These are phyloP conservation scores for Hypoxylon crocopeplum DNA, from an alignment of 495 filamentous ascomycete species.

Conservation along the genomic window DNA sequence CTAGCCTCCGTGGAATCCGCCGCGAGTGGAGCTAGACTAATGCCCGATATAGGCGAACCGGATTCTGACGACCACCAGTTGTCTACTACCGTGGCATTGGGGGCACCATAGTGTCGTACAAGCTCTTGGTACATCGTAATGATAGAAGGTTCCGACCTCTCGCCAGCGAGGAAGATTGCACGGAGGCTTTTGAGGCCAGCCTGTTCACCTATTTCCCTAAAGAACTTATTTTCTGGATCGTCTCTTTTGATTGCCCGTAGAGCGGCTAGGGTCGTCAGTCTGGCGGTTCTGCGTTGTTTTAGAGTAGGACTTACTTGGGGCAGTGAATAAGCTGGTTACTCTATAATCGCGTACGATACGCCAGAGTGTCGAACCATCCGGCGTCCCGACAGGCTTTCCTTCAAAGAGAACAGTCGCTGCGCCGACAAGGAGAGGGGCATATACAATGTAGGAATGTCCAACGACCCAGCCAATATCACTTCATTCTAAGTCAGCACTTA, in stretches of 20 bases:
- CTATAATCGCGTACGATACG: slow-evolving; percentile 82
- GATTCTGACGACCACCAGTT: slow-evolving; percentile 98
- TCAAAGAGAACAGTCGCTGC: slow-evolving; percentile 90
- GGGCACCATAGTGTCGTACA: slow-evolving; percentile 66
- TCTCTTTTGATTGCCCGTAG: slow-evolving; percentile 86
- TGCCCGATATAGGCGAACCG: slow-evolving; percentile 85
- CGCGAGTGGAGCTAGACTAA: slow-evolving; percentile 67
- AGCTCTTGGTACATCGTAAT: slow-evolving; percentile 79
- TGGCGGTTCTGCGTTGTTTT: neutral
- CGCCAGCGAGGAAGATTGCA: slow-evolving; percentile 86
- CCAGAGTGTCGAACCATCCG: slow-evolving; percentile 87
- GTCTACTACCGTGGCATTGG: slow-evolving; percentile 75
- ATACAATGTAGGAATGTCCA: slow-evolving; percentile 85
- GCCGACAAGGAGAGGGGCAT: slow-evolving; percentile 77
- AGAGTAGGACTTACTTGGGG: slow-evolving; percentile 63
- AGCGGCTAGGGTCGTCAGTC: slow-evolving; percentile 52
- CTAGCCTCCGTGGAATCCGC: slow-evolving; percentile 49
- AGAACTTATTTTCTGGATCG: slow-evolving; percentile 73
- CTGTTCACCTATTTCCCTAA: slow-evolving; percentile 65
- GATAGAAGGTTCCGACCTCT: slow-evolving; percentile 87
- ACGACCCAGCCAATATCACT: slow-evolving; percentile 89
- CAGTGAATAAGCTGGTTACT: slow-evolving; percentile 84
- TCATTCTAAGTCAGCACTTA: slow-evolving; percentile 36
- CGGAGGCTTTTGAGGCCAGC: slow-evolving; percentile 71
- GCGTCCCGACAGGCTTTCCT: slow-evolving; percentile 91